phyloP scores from a whole-genome alignment of 169 alveolate species.

The Plasmodium berghei region DNA sequence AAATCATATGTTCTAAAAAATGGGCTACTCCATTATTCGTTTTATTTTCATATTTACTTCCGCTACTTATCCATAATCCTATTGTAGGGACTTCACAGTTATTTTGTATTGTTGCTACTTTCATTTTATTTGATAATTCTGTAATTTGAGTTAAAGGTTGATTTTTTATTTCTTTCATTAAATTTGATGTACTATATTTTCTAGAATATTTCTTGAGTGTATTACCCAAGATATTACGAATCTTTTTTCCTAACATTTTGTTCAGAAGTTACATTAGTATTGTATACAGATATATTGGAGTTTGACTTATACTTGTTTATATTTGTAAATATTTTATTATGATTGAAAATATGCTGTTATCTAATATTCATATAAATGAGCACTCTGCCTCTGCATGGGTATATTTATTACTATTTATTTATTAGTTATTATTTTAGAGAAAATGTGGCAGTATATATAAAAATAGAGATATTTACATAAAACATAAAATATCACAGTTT shows the following conservation, averaged over 20 bases:
- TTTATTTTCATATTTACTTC: slow-evolving; percentile 94
- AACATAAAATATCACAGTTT: too few relatives aligned
- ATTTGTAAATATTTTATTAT: too few relatives aligned
- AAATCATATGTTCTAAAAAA: slow-evolving; percentile 97
- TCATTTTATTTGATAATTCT: slow-evolving; percentile 88
- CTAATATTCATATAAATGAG: too few relatives aligned
- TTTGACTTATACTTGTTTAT: too few relatives aligned
- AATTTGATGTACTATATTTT: slow-evolving; percentile 11
- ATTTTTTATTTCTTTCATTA: slow-evolving; percentile 39
- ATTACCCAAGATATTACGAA: not conserved
- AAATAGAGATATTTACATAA: too few relatives aligned
- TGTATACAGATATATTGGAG: too few relatives aligned
- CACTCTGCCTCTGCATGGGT: too few relatives aligned
- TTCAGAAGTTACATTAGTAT: too few relatives aligned
- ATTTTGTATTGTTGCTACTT: slow-evolving; percentile 91
- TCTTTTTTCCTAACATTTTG: slow-evolving; percentile 11
- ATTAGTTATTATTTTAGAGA: too few relatives aligned
- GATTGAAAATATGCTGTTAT: too few relatives aligned
- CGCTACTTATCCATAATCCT: slow-evolving; percentile 96
- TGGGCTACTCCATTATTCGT: slow-evolving; percentile 97
- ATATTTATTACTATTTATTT: too few relatives aligned
- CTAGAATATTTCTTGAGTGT: not conserved
- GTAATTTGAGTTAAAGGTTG: slow-evolving; percentile 39
- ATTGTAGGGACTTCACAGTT: slow-evolving; percentile 91
- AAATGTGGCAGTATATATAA: too few relatives aligned